phyloP scores from a whole-genome alignment of 805 yeast genomes.

The Saccharomycopsis vini region DNA sequence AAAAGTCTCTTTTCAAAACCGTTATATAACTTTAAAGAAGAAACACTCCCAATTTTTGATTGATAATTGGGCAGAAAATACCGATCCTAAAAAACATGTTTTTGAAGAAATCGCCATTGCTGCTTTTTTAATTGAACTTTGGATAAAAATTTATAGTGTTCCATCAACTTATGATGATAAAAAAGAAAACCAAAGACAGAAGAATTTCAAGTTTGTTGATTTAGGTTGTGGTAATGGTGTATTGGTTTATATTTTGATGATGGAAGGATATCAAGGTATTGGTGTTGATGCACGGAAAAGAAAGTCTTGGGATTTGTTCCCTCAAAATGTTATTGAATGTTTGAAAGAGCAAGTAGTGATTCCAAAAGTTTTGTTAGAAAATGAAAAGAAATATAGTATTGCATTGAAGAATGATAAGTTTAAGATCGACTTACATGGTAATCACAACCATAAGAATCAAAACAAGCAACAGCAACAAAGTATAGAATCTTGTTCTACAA shows the following conservation, averaged over 20 bases:
- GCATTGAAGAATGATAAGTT: constrained; percentile 27
- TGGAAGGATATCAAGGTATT: constrained; percentile 74
- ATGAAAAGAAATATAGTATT: constrained; percentile 47
- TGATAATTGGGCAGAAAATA: constrained; percentile 82
- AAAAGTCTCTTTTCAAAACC: constrained; percentile 72
- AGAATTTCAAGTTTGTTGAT: constrained; percentile 71
- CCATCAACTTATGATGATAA: no score
- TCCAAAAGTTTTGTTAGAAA: constrained; percentile 61
- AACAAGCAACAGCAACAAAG: background rate
- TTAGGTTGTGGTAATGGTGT: constrained; percentile 94
- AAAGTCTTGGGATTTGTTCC: constrained; percentile 78
- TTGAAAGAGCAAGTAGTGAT: constrained; percentile 72
- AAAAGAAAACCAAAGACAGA: constrained; percentile 25
- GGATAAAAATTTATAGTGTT: constrained; percentile 47
- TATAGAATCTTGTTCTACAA: no score
- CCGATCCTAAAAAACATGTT: constrained; percentile 93
- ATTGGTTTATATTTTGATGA: constrained; percentile 59
- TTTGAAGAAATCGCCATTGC: constrained; percentile 96
- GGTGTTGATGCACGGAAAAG: constrained; percentile 89
- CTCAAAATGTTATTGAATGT: constrained; percentile 44
- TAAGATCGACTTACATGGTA: constrained; percentile 15
- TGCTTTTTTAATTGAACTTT: constrained; percentile 81
- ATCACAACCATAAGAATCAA: constrained; percentile 11
- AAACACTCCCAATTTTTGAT: constrained; percentile 70
- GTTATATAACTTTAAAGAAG: constrained; percentile 72